Conservation (phyloP, 345 rosid genomes). For the Cardamine resedifolia region DNA sequence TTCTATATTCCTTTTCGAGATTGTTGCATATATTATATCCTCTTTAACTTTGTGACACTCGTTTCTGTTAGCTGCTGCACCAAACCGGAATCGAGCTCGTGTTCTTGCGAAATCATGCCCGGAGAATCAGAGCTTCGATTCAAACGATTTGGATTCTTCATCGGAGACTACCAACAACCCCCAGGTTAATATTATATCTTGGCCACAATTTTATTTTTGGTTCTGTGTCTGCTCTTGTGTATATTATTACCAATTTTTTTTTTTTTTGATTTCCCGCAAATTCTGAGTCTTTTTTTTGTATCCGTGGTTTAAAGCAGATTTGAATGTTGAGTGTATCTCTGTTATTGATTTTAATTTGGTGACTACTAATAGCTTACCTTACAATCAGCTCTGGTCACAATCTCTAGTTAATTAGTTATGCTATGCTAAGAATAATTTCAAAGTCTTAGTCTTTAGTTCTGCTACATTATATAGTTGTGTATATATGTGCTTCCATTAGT, state of each 20-base stretch:
- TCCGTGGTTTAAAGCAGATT: not conserved
- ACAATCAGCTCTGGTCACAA: not conserved
- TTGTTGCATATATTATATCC: not conserved
- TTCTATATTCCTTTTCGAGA: not conserved
- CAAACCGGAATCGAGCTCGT: slow-evolving; percentile 26
- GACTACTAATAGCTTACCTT: not conserved
- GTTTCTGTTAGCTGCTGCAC: not conserved
- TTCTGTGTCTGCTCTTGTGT: too few species aligned
- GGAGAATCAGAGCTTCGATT: slow-evolving; percentile 25
- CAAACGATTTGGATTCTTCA: slow-evolving; percentile 6
- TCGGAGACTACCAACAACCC: slow-evolving; percentile 8
- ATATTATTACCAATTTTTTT: not conserved
- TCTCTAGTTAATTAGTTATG: not conserved
- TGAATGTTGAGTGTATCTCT: not conserved
- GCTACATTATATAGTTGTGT: not conserved
- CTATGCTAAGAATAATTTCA: too few species aligned
- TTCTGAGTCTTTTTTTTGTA: not conserved
- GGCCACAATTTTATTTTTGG: too few species aligned
- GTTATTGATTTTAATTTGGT: not conserved
- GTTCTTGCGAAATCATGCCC: slow-evolving; percentile 27
- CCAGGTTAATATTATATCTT: slow-evolving; percentile 11
- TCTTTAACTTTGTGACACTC: not conserved
- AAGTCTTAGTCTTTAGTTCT: slow-evolving; percentile 6
- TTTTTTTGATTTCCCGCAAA: not conserved
- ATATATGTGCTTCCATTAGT: not conserved